Evolutionary conservation across 2,329 filamentous ascomycete genomes (phyloP), one percentile per base, ranked within the genome.

Genomic region (Beauveria rudraprayagi): DNA sequence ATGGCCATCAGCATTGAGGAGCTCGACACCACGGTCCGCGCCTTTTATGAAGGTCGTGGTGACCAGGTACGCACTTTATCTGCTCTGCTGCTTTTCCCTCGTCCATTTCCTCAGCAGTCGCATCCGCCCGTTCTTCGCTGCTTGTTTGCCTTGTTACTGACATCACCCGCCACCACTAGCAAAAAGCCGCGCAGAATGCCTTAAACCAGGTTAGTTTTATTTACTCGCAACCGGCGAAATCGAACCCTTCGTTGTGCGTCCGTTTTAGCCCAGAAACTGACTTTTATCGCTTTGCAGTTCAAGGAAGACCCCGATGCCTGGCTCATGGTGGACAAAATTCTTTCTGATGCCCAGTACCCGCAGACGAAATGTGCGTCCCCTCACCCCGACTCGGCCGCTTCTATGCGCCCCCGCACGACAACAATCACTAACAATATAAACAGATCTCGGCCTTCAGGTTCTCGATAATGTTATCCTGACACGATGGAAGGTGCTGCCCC

Each of bases 401-500:
- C 46, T 57, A 63, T 61, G 53, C 60, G 60, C 54, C 56, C 62
- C 58, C 67, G 66, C 54, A 16, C 56, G 28, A 43, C 34, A 28
- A 22, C 1, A 62, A 57, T 63, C 51, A 62, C 70, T 73, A 58
- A 75, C 69, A 54, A 58, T 63, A 60, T 64, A 17, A 44, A 51
- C 69, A 95, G 91, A 96, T 75, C 82, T 99, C 70, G 94, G 92
- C 59, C 82, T 99, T 67, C 94, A 99, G 78, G 92, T 99, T 67
- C 86, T 99, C 66, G 94, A 99, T 79, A 92, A 91, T 84, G 93
- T 99, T 67, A 97, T 99, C 74, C 91, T 93, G 86, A 99, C 94
- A 67, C 88, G 94, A 80, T 99, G 94, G 95, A 99, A 97, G 80
- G 92, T 97, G 63, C 80, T 99, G 65, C 94, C 94, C 58, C 87